phyloP scores from a whole-genome alignment of 2,329 filamentous ascomycete genomes.

The Pyricularia grisea region DNA sequence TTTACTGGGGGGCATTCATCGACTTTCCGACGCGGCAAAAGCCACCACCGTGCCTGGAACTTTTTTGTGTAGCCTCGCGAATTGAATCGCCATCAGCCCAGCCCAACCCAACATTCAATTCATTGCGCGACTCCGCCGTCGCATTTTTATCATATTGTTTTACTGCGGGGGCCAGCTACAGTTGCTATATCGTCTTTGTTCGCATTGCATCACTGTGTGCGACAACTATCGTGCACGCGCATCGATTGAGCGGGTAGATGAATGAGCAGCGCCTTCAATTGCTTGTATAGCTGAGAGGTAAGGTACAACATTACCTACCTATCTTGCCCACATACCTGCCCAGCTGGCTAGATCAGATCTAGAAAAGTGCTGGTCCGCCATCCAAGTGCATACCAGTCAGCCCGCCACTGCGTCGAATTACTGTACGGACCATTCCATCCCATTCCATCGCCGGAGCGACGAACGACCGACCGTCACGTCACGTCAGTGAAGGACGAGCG shows the following conservation, averaged over 20 bases:
- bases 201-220: background rate
- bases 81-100: background rate
- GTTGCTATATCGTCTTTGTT: background rate
- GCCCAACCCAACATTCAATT: background rate
- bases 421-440: background rate
- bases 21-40: background rate
- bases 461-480: background rate
- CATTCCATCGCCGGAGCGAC: background rate
- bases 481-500: background rate
- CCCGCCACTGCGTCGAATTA: background rate
- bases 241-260: background rate
- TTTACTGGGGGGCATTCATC: background rate
- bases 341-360: background rate
- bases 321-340: too few species aligned
- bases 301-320: too few species aligned
- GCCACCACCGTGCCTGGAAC: constrained; percentile 1
- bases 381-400: background rate
- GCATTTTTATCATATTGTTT: background rate
- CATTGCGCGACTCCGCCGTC: background rate
- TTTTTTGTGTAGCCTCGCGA: constrained; percentile 1
- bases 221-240: background rate
- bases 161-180: background rate
- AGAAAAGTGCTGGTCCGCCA: background rate
- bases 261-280: background rate
- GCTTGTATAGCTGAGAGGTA: background rate